Percentiles rank a stretch among this genome's conserved stretches.
Evolutionary conservation across 345 rosid species (phyloP).

Genomic region (Cardamine chenopodiifolia): DNA sequence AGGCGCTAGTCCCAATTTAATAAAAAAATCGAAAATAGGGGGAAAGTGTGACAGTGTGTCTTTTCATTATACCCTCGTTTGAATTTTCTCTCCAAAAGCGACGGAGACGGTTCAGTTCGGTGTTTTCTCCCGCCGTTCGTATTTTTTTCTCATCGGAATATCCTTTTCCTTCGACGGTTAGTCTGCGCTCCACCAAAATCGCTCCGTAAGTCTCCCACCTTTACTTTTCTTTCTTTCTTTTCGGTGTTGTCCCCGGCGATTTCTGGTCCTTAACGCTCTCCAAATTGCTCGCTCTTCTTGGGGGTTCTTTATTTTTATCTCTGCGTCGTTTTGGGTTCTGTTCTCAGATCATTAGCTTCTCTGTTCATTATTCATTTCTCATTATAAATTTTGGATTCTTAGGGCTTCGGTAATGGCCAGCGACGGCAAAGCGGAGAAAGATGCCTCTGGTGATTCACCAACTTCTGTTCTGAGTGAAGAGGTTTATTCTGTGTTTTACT

Average conservation of each 20-base stretch:
- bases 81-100: slow-evolving; percentile 26
- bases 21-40: slow-evolving; percentile 10
- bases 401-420: slow-evolving; percentile 48
- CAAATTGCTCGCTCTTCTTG: background rate
- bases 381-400: slow-evolving; percentile 9
- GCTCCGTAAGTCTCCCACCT: slow-evolving; percentile 27
- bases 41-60: slow-evolving; percentile 11
- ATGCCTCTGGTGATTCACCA: slow-evolving; percentile 66
- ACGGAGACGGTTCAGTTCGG: slow-evolving; percentile 14
- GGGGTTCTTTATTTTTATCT: background rate
- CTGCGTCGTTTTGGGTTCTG: background rate
- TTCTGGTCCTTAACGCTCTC: background rate
- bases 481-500: slow-evolving; percentile 44
- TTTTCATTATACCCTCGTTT: slow-evolving; percentile 29
- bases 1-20: slow-evolving; percentile 34
- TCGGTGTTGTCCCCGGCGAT: slow-evolving; percentile 1
- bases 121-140: slow-evolving; percentile 32
- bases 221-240: background rate
- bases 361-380: background rate
- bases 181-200: background rate
- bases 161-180: slow-evolving; percentile 27
- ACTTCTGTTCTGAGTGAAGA: slow-evolving; percentile 89
- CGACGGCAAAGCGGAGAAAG: slow-evolving; percentile 47
- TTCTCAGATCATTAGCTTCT: background rate
- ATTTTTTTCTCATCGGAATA: background rate